Conservation (phyloP, 805 yeast species). For the Candida silvicultrix region DNA sequence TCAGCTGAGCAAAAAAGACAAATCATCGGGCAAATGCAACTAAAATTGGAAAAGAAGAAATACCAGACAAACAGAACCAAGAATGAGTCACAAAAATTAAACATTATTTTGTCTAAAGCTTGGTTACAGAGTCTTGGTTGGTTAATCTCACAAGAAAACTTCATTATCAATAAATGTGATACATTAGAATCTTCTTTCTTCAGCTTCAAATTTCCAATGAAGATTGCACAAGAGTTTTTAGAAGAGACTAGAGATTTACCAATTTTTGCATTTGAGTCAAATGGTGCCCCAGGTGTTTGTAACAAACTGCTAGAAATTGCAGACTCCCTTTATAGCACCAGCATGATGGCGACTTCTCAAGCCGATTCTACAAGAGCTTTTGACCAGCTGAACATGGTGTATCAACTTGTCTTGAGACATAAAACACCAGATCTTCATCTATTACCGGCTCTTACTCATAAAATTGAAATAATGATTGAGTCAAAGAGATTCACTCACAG, state of each 20-base stretch:
- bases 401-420: constrained; percentile 13
- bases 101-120: constrained; percentile 16
- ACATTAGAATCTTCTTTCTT: constrained; percentile 14
- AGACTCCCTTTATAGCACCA: constrained; percentile 16
- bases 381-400: constrained; percentile 13
- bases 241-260: constrained; percentile 11
- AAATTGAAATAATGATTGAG: background rate
- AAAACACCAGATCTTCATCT: constrained; percentile 1
- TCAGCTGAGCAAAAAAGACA: constrained; percentile 13
- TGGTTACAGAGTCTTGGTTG: constrained; percentile 21
- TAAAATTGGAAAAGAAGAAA: constrained; percentile 12
- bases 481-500: background rate
- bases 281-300: constrained; percentile 19
- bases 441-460: background rate
- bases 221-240: constrained; percentile 16
- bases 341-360: constrained; percentile 9
- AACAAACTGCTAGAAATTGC: constrained; percentile 18
- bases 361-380: constrained; percentile 10
- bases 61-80: constrained; percentile 6
- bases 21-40: constrained; percentile 16
- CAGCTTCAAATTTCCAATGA: constrained; percentile 15
- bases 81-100: constrained; percentile 18
- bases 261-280: constrained; percentile 18
- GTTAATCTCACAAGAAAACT: constrained; percentile 18
- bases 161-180: constrained; percentile 8